phyloP scores from a whole-genome alignment of 306 rosid species.

The Trifolium dubium region DNA sequence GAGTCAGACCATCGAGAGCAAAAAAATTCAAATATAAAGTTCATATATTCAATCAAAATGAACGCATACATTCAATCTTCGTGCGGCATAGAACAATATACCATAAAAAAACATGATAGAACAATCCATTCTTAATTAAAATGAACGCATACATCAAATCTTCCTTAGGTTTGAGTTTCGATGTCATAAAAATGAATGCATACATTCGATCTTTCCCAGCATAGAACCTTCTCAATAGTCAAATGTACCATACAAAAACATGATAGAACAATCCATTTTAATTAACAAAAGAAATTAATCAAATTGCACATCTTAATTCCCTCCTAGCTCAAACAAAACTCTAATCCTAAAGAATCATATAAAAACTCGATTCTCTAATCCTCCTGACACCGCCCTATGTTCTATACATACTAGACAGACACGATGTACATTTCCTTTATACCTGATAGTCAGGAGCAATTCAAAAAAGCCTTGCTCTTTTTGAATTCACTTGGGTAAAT shows the following conservation, averaged over 20 bases:
- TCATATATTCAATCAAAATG: background rate
- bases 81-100: background rate
- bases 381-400: conserved; percentile 41
- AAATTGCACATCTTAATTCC: conserved; percentile 15
- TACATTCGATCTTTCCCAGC: conserved; percentile 16
- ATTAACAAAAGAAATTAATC: conserved; percentile 18
- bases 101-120: conserved; percentile 5
- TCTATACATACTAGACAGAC: conserved; percentile 39
- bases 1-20: background rate
- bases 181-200: background rate
- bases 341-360: conserved; percentile 26
- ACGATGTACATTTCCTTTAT: conserved; percentile 24
- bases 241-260: conserved; percentile 8
- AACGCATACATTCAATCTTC: conserved; percentile 24
- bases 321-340: conserved; percentile 35
- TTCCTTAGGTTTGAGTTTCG: too few relatives aligned
- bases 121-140: background rate
- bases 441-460: conserved; percentile 40
- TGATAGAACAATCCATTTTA: conserved; percentile 19
- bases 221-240: conserved; percentile 29
- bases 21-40: too few relatives aligned
- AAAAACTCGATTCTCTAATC: conserved; percentile 47
- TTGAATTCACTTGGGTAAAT: conserved; percentile 64
- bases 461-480: conserved; percentile 64
- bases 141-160: too few relatives aligned